These are phyloP conservation scores for Aspergillus bertholletiae DNA, from an alignment of 495 filamentous ascomycete species.

Conservation along the genomic window DNA sequence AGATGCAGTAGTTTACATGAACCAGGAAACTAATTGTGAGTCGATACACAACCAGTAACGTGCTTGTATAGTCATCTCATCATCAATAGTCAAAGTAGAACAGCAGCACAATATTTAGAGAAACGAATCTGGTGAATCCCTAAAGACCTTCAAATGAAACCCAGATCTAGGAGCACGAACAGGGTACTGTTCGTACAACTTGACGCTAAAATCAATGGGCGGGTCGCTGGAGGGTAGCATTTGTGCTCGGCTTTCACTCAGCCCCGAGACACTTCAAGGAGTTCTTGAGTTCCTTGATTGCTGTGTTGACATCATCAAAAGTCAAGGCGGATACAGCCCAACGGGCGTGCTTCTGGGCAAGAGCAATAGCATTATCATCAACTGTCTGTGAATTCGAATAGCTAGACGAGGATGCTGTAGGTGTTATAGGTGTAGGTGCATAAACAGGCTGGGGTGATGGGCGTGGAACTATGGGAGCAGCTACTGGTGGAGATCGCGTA, in stretches of 20 bases:
- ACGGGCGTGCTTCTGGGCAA: conserved; percentile 91
- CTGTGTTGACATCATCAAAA: conserved; percentile 92
- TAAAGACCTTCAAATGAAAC: background rate
- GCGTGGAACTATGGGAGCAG: conserved; percentile 11
- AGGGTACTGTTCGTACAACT: background rate
- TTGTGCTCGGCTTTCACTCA: conserved; percentile 19
- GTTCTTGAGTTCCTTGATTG: conserved; percentile 75
- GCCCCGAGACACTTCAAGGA: conserved; percentile 55
- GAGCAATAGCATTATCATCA: conserved; percentile 72
- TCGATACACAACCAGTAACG: background rate
- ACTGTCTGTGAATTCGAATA: conserved; percentile 25
- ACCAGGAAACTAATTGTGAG: background rate
- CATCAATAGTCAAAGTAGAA: background rate
- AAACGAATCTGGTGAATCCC: too few species aligned
- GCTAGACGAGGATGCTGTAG: conserved; percentile 15
- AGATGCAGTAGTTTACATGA: background rate
- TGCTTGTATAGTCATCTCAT: background rate
- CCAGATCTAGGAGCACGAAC: background rate
- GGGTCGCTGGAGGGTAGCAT: background rate
- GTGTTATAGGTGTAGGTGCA: conserved; percentile 14
- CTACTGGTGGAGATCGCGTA: conserved; percentile 12
- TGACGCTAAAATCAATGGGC: background rate
- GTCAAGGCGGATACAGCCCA: conserved; percentile 97
- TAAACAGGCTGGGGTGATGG: conserved; percentile 19
- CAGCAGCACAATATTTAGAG: background rate